These are phyloP conservation scores for Cylindrotheca fusiformis DNA, from an alignment of 108 stramenopile genomes.

Conservation along the genomic window DNA sequence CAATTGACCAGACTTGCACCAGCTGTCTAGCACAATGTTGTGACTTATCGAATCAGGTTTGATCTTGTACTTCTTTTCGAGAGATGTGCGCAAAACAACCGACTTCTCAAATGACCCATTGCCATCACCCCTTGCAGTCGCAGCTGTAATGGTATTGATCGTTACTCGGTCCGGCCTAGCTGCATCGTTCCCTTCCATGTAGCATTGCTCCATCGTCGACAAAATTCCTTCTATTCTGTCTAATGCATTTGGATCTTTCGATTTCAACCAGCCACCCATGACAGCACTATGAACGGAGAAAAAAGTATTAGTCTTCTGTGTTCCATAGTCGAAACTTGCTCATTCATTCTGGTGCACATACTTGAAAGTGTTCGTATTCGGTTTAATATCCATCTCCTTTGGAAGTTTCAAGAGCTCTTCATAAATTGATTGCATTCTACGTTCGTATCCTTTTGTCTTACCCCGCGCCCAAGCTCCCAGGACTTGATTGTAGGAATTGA, in stretches of 20 bases:
- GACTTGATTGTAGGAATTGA: slow-evolving; percentile 60
- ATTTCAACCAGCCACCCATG: slow-evolving; percentile 36
- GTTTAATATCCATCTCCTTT: slow-evolving; percentile 10
- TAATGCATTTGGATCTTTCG: slow-evolving; percentile 30
- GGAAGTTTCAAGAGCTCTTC: slow-evolving; percentile 12
- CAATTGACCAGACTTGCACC: slow-evolving; percentile 15
- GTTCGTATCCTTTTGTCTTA: neutral
- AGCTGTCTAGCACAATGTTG: slow-evolving; percentile 26
- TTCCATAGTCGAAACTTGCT: neutral
- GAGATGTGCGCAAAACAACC: neutral
- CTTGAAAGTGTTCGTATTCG: slow-evolving; percentile 29
- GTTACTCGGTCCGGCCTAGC: slow-evolving; percentile 57
- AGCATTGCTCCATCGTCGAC: slow-evolving; percentile 48
- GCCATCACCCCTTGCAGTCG: slow-evolving; percentile 32
- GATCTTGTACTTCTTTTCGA: slow-evolving; percentile 22
- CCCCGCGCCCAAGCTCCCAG: slow-evolving; percentile 55
- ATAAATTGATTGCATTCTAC: slow-evolving; percentile 14
- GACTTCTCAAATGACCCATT: neutral
- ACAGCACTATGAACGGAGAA: slow-evolving; percentile 1
- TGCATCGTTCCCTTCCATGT: slow-evolving; percentile 39
- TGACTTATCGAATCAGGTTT: slow-evolving; percentile 11
- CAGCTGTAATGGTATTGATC: slow-evolving; percentile 47
- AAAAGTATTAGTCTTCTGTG: neutral
- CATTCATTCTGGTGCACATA: neutral
- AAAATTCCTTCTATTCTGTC: slow-evolving; percentile 38